Evolutionary conservation across 1,284 basidiomycete genomes (phyloP), one percentile per base, ranked within the genome.

Genomic region (Rhodotorula sp.): DNA sequence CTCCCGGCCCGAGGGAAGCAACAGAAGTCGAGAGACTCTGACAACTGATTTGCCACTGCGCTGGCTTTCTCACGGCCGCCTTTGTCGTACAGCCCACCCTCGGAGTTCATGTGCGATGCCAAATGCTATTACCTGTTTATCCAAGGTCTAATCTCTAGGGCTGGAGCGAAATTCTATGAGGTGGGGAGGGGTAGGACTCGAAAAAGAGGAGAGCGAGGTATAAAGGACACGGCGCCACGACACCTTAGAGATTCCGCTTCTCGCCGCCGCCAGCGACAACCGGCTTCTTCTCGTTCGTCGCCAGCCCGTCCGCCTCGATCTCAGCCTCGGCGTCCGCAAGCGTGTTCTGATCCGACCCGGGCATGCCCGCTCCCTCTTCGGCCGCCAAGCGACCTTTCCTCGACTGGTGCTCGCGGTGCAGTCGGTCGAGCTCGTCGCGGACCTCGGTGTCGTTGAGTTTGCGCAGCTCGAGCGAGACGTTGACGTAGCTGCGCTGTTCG

Each of bases 401-500:
- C 5, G 60, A 60, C 52, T 58, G n/a, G 64, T 69, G 54, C 58
- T 69, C 67, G 47, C 31, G 60, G 67, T 62, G 58, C 14, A 72
- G 64, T 23, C 76, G 74, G n/a, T 68, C 72, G n/a, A 72, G 70
- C 60, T 78, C 78, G 23, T 47, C 12, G 31, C 74, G 69, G 58
- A 78, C 70, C 62, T 76, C 67, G 15, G 55, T 56, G n/a, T 69
- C 60, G 6, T 60, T 54, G 49, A 76, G 55, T 47, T 68, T 72
- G 34, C 68, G 72, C 73, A 78, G 69, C 19, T 65, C 45, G 60
- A 68, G 70, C 47, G 77, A 73, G 31, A 78, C 72, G 18, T 49
- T n/a, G 52, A 78, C 76, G 48, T 77, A 77, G 3, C 67, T 68
- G n/a, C 67, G 67, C 43, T 69, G 64, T 62, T 78, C 72, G 66